Conservation (phyloP, 306 rosid species). For the Elaeagnus macrophylla region DNA sequence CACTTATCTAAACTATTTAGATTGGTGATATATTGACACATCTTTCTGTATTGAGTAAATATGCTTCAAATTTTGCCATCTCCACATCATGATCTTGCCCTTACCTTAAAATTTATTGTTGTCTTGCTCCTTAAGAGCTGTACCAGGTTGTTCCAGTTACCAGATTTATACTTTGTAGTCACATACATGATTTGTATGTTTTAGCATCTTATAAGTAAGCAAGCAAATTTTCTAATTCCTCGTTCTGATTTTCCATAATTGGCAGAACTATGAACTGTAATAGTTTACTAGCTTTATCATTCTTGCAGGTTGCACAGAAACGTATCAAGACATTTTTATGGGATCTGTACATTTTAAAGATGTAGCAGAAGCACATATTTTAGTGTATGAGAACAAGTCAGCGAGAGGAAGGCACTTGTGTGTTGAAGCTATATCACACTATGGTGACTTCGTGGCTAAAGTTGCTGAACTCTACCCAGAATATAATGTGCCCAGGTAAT, state of each 20-base stretch:
- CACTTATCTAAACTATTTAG: too few species aligned
- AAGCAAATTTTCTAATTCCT: background rate
- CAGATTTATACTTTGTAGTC: too few species aligned
- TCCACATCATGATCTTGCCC: too few species aligned
- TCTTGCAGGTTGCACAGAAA: conserved; percentile 61
- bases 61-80: too few species aligned
- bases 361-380: conserved; percentile 76
- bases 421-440: conserved; percentile 69
- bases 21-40: too few species aligned
- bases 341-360: conserved; percentile 85
- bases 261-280: background rate
- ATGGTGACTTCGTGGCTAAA: conserved; percentile 74
- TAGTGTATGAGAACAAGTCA: conserved; percentile 72
- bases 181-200: too few species aligned
- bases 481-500: conserved; percentile 58
- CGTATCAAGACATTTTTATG: conserved; percentile 50
- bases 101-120: too few species aligned
- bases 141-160: too few species aligned
- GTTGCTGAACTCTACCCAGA: conserved; percentile 77
- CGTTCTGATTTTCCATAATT: background rate
- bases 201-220: too few species aligned
- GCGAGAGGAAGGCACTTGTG: conserved; percentile 79
- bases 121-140: too few species aligned
- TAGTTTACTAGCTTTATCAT: background rate
- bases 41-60: too few species aligned